These are phyloP conservation scores for Cyclostephanos invisitatus DNA, from an alignment of 108 stramenopile species.

Conservation along the genomic window DNA sequence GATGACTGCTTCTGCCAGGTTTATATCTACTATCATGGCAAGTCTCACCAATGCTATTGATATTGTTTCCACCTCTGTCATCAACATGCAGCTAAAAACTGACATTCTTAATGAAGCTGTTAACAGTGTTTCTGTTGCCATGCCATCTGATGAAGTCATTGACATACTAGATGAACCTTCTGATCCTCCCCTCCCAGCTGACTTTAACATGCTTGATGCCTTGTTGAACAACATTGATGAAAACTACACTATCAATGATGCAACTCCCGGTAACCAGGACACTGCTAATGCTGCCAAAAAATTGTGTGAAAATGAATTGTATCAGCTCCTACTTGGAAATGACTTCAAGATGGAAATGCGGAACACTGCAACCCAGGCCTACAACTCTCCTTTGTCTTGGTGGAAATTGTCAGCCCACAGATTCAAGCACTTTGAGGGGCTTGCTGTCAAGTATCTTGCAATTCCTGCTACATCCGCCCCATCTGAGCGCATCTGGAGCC, in stretches of 20 bases:
- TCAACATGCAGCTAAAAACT: too few relatives aligned
- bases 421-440: not conserved
- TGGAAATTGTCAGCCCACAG: not conserved
- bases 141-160: not conserved
- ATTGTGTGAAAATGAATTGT: conserved; percentile 1
- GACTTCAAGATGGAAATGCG: conserved; percentile 1
- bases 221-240: not conserved
- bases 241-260: conserved; percentile 1
- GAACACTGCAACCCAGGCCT: not conserved
- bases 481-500: conserved; percentile 1
- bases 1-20: too few relatives aligned
- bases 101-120: too few relatives aligned
- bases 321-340: conserved; percentile 1
- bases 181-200: conserved; percentile 2
- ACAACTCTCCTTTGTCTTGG: not conserved
- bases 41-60: too few relatives aligned
- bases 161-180: conserved; percentile 1
- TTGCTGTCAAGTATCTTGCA: conserved; percentile 2
- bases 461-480: conserved; percentile 9
- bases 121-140: too few relatives aligned
- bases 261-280: not conserved
- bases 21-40: too few relatives aligned
- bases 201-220: not conserved
- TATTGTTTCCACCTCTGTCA: too few relatives aligned
- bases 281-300: not conserved